These are phyloP conservation scores for Oryza glaberrima DNA, from an alignment of 176 grass and related monocot genomes.

Conservation along the genomic window DNA sequence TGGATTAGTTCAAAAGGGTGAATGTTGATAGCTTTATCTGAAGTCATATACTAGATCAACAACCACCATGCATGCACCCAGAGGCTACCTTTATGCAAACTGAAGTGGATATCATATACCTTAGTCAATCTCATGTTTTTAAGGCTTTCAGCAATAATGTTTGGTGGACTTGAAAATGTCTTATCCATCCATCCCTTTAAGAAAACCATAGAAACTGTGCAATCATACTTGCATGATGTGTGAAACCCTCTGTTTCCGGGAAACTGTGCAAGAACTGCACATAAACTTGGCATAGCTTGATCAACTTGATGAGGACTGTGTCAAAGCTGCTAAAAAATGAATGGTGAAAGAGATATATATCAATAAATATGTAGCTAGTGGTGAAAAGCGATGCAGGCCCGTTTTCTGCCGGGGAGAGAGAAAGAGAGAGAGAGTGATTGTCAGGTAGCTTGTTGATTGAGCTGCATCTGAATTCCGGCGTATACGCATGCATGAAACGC, in stretches of 20 bases:
- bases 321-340: too few species aligned
- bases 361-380: background rate
- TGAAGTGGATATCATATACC: background rate
- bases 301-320: too few species aligned
- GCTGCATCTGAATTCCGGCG: constrained; percentile 6
- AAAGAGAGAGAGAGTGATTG: background rate
- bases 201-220: background rate
- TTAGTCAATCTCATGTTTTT: background rate
- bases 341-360: too few species aligned
- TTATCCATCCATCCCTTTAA: background rate
- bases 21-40: background rate
- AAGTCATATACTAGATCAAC: constrained; percentile 15
- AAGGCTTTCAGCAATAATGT: background rate
- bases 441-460: background rate
- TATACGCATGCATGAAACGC: background rate
- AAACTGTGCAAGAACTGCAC: background rate
- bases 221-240: background rate
- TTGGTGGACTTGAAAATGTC: background rate
- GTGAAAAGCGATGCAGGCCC: background rate
- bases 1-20: constrained; percentile 22
- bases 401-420: background rate
- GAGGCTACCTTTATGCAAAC: background rate
- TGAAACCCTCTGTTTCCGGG: background rate
- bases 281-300: background rate
- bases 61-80: background rate